Percentiles rank a stretch among this genome's conserved stretches.
phyloP scores from a whole-genome alignment of 331 rosid genomes.

The Cydonia oblonga region DNA sequence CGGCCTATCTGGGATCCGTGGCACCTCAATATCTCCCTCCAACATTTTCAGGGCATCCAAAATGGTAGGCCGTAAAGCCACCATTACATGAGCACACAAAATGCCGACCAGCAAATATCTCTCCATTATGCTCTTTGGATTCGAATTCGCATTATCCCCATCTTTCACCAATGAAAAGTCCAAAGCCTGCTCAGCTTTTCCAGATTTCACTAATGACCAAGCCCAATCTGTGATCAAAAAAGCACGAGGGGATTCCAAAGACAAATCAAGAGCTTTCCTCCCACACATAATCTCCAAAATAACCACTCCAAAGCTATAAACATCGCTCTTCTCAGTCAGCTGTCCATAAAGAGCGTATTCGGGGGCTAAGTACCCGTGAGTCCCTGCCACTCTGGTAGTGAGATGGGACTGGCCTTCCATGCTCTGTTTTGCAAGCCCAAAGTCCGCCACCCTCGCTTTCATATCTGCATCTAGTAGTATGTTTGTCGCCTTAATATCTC shows the following conservation, averaged over 20 bases:
- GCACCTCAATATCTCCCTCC: constrained; percentile 88
- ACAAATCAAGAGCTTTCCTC: constrained; percentile 70
- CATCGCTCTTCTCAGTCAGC: constrained; percentile 83
- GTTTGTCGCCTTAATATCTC: constrained; percentile 82
- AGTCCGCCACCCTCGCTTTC: constrained; percentile 80
- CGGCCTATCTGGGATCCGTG: constrained; percentile 85
- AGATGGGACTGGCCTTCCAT: constrained; percentile 67
- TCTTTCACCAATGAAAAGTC: constrained; percentile 46
- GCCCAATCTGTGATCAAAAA: constrained; percentile 90
- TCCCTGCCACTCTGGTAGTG: constrained; percentile 79
- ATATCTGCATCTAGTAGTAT: constrained; percentile 71
- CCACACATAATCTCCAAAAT: constrained; percentile 89
- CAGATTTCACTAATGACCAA: constrained; percentile 73
- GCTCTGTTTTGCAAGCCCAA: constrained; percentile 71
- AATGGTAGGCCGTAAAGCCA: constrained; percentile 86
- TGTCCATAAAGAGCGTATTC: constrained; percentile 94
- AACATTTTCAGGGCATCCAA: constrained; percentile 83
- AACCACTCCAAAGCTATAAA: constrained; percentile 86
- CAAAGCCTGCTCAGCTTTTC: constrained; percentile 49
- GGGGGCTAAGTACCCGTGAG: constrained; percentile 87
- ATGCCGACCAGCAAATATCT: constrained; percentile 54
- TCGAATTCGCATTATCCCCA: constrained; percentile 36
- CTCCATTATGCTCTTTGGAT: constrained; percentile 62
- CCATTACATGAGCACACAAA: constrained; percentile 90
- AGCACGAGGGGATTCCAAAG: constrained; percentile 35